Evolutionary conservation across 129 eudicot species (phyloP).

Genomic region (Oenanthe sinensis): DNA sequence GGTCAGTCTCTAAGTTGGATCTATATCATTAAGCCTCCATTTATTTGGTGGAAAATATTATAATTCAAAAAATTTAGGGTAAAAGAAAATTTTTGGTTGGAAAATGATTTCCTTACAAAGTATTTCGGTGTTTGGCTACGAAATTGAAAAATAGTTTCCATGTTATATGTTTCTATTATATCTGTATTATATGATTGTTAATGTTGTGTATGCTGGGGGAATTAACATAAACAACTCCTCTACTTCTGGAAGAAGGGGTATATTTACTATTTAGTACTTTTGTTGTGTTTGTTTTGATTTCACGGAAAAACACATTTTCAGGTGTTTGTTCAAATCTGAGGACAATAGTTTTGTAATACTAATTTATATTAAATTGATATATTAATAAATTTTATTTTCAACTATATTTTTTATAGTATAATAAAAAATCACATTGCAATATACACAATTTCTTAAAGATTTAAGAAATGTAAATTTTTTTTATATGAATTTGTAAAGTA

Average conservation of each 20-base stretch:
- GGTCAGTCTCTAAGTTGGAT: slow-evolving; percentile 3
- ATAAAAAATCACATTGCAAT: neutral
- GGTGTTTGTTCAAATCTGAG: too few relatives aligned
- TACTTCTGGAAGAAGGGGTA: too few relatives aligned
- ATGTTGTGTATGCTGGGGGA: too few relatives aligned
- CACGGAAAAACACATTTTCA: neutral
- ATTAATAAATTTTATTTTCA: too few relatives aligned
- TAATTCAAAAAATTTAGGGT: neutral
- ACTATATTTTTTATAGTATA: too few relatives aligned
- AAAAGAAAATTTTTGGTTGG: neutral
- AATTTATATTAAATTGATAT: too few relatives aligned
- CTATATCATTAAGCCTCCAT: neutral
- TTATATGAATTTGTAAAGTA: neutral
- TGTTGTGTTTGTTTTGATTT: too few relatives aligned
- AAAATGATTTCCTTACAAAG: neutral
- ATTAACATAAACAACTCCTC: too few relatives aligned
- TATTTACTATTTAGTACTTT: too few relatives aligned
- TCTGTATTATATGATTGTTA: too few relatives aligned
- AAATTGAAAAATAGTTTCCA: neutral
- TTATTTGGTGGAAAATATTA: neutral
- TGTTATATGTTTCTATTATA: too few relatives aligned
- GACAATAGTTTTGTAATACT: neutral
- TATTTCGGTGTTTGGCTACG: neutral
- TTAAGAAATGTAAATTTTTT: too few relatives aligned
- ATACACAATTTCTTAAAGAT: neutral